Base-by-base conservation (phyloP, 257 asterid species). In the Petrea volubilis region DNA sequence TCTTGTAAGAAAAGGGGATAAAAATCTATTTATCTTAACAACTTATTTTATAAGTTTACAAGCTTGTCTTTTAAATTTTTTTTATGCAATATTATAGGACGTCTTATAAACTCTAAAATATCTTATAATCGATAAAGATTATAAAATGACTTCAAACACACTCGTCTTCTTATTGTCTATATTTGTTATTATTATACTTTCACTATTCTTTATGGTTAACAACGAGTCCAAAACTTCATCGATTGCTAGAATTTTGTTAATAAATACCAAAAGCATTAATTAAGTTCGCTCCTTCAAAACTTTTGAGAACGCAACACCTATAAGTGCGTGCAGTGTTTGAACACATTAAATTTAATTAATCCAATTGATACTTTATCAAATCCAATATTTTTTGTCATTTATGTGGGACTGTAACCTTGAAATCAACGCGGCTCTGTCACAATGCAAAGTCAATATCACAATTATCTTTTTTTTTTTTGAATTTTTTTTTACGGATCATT, bases 311-410 rank as follows among this genome's bases (percentile, higher is more conserved):
- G 60, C 68, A 34, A 70, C 27, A 20, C 67, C 46, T 58, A 58
- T 33, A 58, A 21, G 75, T 57, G 67, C 49, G 67, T 70, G 67
- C 67, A 70, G 28, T 57, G 12, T 28, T 56, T 67, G 50, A 49
- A 67, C 46, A 53, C 24, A 25, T 53, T 64, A 46, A 38, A 38
- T 53, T 14, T 7, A 47, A 44, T 13, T 44, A 44, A n/a, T 13
- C 14, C 14, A 12, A 47, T 47, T 47, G 5, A 9, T 17, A 6
- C 23, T 1, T 17, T 12, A 38, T 36, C 38, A 55, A 53, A 13
- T 33, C 27, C 64, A 56, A 38, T 61, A 20, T 33, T 40, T 36
- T 43, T 17, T 6, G 44, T 46, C 70, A 64, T 28, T 47, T 44
- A 17, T 64, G 70, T 64, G 70, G 10, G 27, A 68, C 51, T n/a